These are phyloP conservation scores for Conringia planisiliqua DNA, from an alignment of 345 rosid genomes.

Conservation along the genomic window DNA sequence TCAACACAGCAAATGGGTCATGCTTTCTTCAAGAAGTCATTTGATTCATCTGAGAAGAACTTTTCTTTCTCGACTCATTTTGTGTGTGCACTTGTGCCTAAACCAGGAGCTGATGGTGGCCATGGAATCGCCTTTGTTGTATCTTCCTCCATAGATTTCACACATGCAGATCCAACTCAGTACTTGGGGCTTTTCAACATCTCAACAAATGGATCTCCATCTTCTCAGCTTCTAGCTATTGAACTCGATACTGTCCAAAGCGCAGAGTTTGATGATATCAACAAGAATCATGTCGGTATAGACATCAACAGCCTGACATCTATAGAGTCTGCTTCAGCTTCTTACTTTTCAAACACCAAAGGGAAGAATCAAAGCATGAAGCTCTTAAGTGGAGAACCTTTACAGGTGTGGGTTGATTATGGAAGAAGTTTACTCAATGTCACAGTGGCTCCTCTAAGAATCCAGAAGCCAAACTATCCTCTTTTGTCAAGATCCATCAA, in stretches of 20 bases:
- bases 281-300: constrained; percentile 59
- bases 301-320: constrained; percentile 47
- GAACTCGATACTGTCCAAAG: constrained; percentile 52
- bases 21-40: constrained; percentile 41
- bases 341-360: constrained; percentile 34
- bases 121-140: constrained; percentile 45
- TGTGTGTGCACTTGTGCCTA: constrained; percentile 39
- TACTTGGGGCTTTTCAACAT: constrained; percentile 49
- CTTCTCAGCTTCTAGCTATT: constrained; percentile 47
- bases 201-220: constrained; percentile 29
- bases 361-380: constrained; percentile 29
- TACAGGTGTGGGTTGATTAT: constrained; percentile 63
- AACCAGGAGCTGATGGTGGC: constrained; percentile 39
- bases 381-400: constrained; percentile 39
- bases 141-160: constrained; percentile 29
- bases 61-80: constrained; percentile 38
- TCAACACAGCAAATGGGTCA: constrained; percentile 36
- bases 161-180: constrained; percentile 15
- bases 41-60: constrained; percentile 39
- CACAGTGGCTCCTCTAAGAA: constrained; percentile 40
- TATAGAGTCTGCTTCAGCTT: constrained; percentile 31
- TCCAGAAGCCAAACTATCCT: constrained; percentile 40
- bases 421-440: constrained; percentile 40
- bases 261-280: constrained; percentile 43
- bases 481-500: constrained; percentile 44